phyloP scores from a whole-genome alignment of 495 filamentous ascomycete genomes.

The Penicillium parvum region DNA sequence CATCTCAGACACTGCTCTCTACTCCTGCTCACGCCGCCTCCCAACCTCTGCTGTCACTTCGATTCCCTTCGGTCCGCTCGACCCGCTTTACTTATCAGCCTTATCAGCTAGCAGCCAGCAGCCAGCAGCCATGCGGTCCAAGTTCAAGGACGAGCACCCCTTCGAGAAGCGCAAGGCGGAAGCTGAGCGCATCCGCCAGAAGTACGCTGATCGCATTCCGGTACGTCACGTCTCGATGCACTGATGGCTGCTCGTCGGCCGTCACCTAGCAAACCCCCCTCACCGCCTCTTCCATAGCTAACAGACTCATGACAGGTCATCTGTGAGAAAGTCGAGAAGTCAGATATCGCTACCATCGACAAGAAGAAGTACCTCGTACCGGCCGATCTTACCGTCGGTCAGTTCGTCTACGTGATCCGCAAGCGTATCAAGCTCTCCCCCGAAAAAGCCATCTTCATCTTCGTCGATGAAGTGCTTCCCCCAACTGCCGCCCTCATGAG shows the following conservation, averaged over 20 bases:
- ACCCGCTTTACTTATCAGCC: conserved; percentile 27
- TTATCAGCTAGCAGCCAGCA: too few species aligned
- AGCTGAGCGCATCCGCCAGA: conserved; percentile 97
- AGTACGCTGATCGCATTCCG: conserved; percentile 97
- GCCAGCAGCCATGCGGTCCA: conserved; percentile 87
- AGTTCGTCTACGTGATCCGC: conserved; percentile 99
- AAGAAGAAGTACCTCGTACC: conserved; percentile 99
- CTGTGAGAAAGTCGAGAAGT: conserved; percentile 99
- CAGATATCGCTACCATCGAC: conserved; percentile 98
- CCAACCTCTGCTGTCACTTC: conserved; percentile 8
- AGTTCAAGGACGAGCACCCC: conserved; percentile 99
- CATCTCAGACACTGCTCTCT: conserved; percentile 15
- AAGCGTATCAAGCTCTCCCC: conserved; percentile 99
- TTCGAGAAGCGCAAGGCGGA: conserved; percentile 99
- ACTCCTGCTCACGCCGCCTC: conserved; percentile 9
- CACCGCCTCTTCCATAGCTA: conserved; percentile 42
- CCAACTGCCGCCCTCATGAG: conserved; percentile 98
- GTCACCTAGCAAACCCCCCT: conserved; percentile 11
- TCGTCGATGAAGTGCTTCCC: conserved; percentile 96
- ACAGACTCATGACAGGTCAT: conserved; percentile 66
- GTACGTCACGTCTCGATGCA: conserved; percentile 53
- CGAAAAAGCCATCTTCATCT: conserved; percentile 99
- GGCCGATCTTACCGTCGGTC: conserved; percentile 94
- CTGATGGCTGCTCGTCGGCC: background rate
- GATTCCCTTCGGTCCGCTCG: conserved; percentile 13